Base-by-base conservation (phyloP, 495 filamentous ascomycete genomes). In the Chaetomium tenue region DNA sequence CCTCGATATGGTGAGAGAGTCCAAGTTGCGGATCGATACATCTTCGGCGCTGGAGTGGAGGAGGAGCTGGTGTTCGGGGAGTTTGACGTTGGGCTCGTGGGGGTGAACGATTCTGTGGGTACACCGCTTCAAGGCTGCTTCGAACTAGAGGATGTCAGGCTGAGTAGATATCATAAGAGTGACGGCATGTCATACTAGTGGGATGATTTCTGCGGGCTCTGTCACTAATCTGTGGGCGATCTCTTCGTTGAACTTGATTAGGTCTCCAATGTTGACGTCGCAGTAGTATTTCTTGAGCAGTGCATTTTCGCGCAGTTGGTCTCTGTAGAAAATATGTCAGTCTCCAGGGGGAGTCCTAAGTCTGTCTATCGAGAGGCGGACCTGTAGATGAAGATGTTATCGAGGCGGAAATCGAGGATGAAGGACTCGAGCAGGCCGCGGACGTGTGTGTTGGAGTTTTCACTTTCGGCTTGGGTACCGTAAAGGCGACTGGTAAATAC, bases 321-420 rank as follows among this genome's bases (percentile, higher is more conserved):
- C 95, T 80, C 95, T 96, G 68, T 33, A 59, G 6, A 46, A 5
- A 55, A 37, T 37, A 8, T n/a, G 67, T 74, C 56, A 77, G 66
- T 56, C 60, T 26, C 20, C 18, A 12, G 2, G 5, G 15, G 11
- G 9, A 6, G 12, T 26, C 13, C 3, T n/a, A 22, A 9, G 39
- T 26, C 23, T 26, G 9, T 22, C 20, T 23, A 15, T 18, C 26
- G 15, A 25, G 46, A 30, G 40, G 46, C 68, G 20, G 23, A 72
- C 92, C 92, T 86, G 82, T 99, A 99, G 70, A 97, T 89, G 77
- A 95, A 99, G 68, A 88, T 86, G 81, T 96, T 96, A 76, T 98
- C 94, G 57, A 98, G 84, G 69, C 94, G 88, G 74, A 97, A 99
- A 69, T 96, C 91, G 40, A 97, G 85, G 66, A 99, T 88, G 76